Percentiles rank a stretch among this genome's conserved stretches.
These are phyloP conservation scores for Leishmania gerbilli DNA, from an alignment of 208 protist genomes.

Conservation along the genomic window DNA sequence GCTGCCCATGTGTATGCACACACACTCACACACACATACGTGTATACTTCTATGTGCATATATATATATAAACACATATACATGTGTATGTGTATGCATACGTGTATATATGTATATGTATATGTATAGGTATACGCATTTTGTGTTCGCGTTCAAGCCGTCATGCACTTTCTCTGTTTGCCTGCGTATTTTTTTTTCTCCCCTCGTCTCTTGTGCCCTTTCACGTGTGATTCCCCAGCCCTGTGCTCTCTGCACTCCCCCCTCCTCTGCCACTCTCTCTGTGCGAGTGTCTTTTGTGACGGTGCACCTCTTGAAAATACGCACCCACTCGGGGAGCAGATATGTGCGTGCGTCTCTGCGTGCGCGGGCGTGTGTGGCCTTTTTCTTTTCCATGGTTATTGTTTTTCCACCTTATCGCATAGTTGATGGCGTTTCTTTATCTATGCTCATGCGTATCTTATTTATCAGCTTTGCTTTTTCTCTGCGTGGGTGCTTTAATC, in stretches of 20 bases:
- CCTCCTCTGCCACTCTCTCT: not conserved
- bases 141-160: not conserved
- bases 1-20: not conserved
- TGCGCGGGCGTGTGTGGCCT: not conserved
- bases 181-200: not conserved
- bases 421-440: not conserved
- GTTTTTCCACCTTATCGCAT: not conserved
- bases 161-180: not conserved
- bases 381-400: not conserved
- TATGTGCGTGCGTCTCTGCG: too few species aligned
- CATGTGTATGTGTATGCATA: not conserved
- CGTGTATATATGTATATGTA: not conserved
- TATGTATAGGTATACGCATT: not conserved
- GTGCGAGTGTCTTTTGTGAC: not conserved
- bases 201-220: not conserved
- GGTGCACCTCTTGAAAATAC: not conserved
- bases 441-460: not conserved
- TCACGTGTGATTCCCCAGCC: not conserved
- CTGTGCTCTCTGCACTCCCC: not conserved
- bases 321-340: not conserved
- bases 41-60: slow-evolving; percentile 1
- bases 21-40: not conserved
- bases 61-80: not conserved
- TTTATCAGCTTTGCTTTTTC: not conserved
- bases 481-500: too few species aligned